Evolutionary conservation across 176 grass and related monocot species (phyloP).

Genomic region (Microstegium vimineum): DNA sequence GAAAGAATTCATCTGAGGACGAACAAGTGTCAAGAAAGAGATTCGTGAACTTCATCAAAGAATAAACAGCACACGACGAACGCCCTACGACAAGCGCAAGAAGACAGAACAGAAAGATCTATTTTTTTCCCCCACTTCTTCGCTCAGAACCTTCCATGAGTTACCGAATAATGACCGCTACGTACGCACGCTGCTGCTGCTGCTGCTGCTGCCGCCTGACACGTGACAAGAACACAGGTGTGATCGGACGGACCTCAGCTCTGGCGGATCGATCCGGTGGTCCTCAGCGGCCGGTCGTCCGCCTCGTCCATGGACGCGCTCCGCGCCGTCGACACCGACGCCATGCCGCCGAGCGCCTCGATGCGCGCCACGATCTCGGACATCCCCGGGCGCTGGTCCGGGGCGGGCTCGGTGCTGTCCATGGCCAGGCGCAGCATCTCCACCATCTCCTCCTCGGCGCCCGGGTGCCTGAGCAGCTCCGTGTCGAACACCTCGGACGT

Average conservation of each 20-base stretch:
- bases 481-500: constrained; percentile 56
- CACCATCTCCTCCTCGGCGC: constrained; percentile 1
- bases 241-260: constrained; percentile 15
- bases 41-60: constrained; percentile 31
- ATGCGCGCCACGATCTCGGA: too few relatives aligned
- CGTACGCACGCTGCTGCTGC: not conserved
- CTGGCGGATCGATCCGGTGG: constrained; percentile 22
- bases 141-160: constrained; percentile 15
- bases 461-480: constrained; percentile 46
- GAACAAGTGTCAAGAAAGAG: constrained; percentile 28
- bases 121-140: not conserved
- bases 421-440: constrained; percentile 39
- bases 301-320: constrained; percentile 50
- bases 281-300: constrained; percentile 57
- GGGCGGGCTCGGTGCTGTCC: too few relatives aligned
- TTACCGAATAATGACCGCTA: constrained; percentile 30
- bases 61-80: constrained; percentile 30
- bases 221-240: not conserved
- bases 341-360: too few relatives aligned
- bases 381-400: too few relatives aligned
- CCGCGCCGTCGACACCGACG: not conserved
- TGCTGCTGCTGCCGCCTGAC: too few relatives aligned
- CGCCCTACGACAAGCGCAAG: constrained; percentile 12
- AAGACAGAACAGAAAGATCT: constrained; percentile 8
- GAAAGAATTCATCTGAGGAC: constrained; percentile 1